phyloP scores from a whole-genome alignment of 2,329 filamentous ascomycete species.

The Blastomyces silverae region DNA sequence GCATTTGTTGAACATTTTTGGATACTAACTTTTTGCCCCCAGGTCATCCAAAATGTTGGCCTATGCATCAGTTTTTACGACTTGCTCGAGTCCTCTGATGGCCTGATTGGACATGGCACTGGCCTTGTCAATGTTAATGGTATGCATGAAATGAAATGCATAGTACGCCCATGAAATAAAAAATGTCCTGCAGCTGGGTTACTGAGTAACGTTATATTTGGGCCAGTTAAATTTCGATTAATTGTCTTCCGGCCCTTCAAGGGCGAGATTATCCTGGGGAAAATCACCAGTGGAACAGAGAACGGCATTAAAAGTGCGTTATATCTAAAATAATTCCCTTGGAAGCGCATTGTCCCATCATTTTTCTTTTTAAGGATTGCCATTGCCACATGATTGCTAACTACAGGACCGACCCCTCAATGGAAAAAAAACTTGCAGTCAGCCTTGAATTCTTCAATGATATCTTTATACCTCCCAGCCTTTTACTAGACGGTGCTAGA shows the following conservation, averaged over 20 bases:
- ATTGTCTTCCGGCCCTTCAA: constrained; percentile 95
- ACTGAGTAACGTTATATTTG: background rate
- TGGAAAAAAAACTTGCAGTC: constrained; percentile 44
- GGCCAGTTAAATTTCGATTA: constrained; percentile 78
- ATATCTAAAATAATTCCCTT: background rate
- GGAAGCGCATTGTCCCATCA: background rate
- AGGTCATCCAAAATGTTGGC: constrained; percentile 88
- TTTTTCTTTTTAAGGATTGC: background rate
- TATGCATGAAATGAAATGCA: constrained; percentile 36
- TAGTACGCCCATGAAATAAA: background rate
- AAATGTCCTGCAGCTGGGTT: background rate
- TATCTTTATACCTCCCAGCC: constrained; percentile 68
- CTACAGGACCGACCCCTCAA: background rate
- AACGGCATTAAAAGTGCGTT: constrained; percentile 62
- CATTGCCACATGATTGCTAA: constrained; percentile 18
- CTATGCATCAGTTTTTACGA: constrained; percentile 93
- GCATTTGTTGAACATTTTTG: background rate
- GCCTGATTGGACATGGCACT: constrained; percentile 84
- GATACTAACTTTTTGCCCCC: constrained; percentile 10
- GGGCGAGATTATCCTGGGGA: constrained; percentile 79
- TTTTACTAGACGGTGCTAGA: constrained; percentile 66
- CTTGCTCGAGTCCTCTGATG: constrained; percentile 80
- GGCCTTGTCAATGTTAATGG: constrained; percentile 93
- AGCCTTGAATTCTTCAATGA: constrained; percentile 91
- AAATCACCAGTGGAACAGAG: constrained; percentile 67